Conservation (phyloP, 1,139 yeast species). For the Candida sanyaensis region DNA sequence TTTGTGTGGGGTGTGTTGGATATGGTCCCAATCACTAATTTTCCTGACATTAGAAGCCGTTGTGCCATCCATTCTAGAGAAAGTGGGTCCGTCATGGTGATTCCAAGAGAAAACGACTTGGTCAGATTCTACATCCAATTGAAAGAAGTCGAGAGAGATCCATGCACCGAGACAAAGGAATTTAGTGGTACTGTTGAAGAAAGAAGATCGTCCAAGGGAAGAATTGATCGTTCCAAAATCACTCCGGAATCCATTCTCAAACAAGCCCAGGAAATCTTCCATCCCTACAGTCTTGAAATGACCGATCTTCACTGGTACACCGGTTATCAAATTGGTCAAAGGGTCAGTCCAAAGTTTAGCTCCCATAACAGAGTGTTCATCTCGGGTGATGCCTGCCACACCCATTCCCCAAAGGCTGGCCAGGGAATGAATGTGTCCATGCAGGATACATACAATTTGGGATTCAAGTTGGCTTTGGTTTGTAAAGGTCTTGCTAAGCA, state of each 20-base stretch:
- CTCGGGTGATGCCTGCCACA: slow-evolving; percentile 39
- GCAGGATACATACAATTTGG: slow-evolving; percentile 32
- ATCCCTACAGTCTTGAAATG: slow-evolving; percentile 30
- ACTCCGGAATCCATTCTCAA: slow-evolving; percentile 26
- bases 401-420: slow-evolving; percentile 40
- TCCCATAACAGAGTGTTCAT: slow-evolving; percentile 26
- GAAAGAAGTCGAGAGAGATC: slow-evolving; percentile 25
- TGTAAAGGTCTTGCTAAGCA: slow-evolving; percentile 22
- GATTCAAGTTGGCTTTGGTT: slow-evolving; percentile 36
- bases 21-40: slow-evolving; percentile 32
- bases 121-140: slow-evolving; percentile 27
- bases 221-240: slow-evolving; percentile 27
- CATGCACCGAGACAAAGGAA: slow-evolving; percentile 8
- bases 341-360: slow-evolving; percentile 28
- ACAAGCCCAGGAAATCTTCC: slow-evolving; percentile 27
- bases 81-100: slow-evolving; percentile 31
- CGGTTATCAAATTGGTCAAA: slow-evolving; percentile 36
- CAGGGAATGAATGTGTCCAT: slow-evolving; percentile 36
- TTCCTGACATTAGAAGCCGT: slow-evolving; percentile 36
- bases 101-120: slow-evolving; percentile 34
- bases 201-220: slow-evolving; percentile 15
- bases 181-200: slow-evolving; percentile 12
- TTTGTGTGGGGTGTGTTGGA: slow-evolving; percentile 40
- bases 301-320: slow-evolving; percentile 30
- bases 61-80: slow-evolving; percentile 33